A percentile compares a stretch with the other conserved stretches of the same genome.
Evolutionary conservation across 257 asterid genomes (phyloP).

Genomic region (Agastache rugosa): DNA sequence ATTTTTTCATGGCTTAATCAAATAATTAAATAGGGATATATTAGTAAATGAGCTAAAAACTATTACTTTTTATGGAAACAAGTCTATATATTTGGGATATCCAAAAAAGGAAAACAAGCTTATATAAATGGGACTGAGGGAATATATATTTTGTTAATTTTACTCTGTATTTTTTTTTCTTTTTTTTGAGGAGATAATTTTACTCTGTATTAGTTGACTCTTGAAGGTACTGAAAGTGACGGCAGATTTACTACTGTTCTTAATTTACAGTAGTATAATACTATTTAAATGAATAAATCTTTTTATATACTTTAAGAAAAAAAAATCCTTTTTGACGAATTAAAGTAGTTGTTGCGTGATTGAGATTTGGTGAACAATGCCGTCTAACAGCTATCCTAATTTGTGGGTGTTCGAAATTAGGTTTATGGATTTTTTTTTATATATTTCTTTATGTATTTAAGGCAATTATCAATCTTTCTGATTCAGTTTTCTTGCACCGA

Average conservation of each 20-base stretch:
- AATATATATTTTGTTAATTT: conserved; percentile 17
- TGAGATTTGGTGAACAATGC: conserved; percentile 21
- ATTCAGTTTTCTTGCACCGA: too few relatives aligned
- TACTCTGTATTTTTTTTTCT: background rate
- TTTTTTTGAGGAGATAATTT: too few relatives aligned
- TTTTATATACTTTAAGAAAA: background rate
- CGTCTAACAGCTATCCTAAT: background rate
- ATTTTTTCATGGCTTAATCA: too few relatives aligned
- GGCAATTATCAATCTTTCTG: too few relatives aligned
- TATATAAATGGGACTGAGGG: too few relatives aligned
- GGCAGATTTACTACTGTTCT: background rate
- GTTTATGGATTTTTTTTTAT: background rate
- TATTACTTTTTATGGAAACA: too few relatives aligned
- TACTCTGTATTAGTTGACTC: conserved; percentile 31
- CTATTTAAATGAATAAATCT: background rate
- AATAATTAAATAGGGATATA: too few relatives aligned
- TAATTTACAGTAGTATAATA: background rate
- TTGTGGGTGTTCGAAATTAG: background rate
- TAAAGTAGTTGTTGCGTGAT: background rate
- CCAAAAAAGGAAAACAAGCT: too few relatives aligned
- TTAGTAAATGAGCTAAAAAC: too few relatives aligned
- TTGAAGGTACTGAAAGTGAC: conserved; percentile 19
- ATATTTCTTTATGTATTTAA: too few relatives aligned
- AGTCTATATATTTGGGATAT: too few relatives aligned
- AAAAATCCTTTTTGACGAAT: background rate